Evolutionary conservation across 2,329 filamentous ascomycete species (phyloP).

Genomic region (Cryoendolithus antarcticus): DNA sequence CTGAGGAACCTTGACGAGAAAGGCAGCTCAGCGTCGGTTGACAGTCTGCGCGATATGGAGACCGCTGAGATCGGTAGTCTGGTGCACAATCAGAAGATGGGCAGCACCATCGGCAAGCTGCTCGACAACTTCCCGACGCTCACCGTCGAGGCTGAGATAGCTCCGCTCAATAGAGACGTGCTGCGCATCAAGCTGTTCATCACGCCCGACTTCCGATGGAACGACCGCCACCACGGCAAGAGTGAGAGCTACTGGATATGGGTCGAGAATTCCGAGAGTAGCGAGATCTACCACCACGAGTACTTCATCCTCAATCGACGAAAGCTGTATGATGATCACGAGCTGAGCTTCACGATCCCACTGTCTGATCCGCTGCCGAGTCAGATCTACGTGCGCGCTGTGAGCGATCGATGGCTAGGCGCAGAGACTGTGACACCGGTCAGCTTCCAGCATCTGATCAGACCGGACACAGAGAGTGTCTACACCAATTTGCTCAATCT

Average conservation of each 20-base stretch:
- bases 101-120: slow-evolving; percentile 65
- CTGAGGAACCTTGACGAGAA: slow-evolving; percentile 78
- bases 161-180: slow-evolving; percentile 87
- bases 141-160: slow-evolving; percentile 84
- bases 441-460: slow-evolving; percentile 94
- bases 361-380: slow-evolving; percentile 83
- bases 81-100: slow-evolving; percentile 83
- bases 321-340: slow-evolving; percentile 91
- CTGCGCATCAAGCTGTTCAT: slow-evolving; percentile 79
- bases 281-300: slow-evolving; percentile 95
- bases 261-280: slow-evolving; percentile 97
- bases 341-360: slow-evolving; percentile 95
- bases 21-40: slow-evolving; percentile 58
- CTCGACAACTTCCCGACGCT: slow-evolving; percentile 87
- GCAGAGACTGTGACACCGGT: slow-evolving; percentile 91
- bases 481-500: slow-evolving; percentile 90
- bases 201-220: slow-evolving; percentile 86
- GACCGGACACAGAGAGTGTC: slow-evolving; percentile 92
- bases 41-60: slow-evolving; percentile 86
- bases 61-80: slow-evolving; percentile 76
- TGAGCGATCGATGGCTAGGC: slow-evolving; percentile 92
- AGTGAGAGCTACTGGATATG: slow-evolving; percentile 98
- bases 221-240: slow-evolving; percentile 81
- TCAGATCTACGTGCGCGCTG: slow-evolving; percentile 88
- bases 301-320: slow-evolving; percentile 85